Evolutionary conservation across 495 filamentous ascomycete species (phyloP).

Genomic region (Aspergillus sparsus): DNA sequence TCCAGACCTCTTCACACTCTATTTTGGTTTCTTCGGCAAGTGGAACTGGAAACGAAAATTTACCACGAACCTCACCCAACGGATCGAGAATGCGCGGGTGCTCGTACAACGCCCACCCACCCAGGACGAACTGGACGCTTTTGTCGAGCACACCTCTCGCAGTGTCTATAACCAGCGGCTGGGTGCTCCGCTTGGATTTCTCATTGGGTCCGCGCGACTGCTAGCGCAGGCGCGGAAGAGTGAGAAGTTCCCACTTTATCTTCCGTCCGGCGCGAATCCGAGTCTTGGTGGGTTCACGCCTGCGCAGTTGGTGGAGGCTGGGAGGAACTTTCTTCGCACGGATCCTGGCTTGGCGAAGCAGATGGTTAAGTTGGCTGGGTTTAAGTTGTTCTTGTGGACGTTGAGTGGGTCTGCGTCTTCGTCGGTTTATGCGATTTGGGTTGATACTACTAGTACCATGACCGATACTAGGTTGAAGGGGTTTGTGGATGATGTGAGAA

Average conservation of each 20-base stretch:
- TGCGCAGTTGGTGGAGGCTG: constrained; percentile 4
- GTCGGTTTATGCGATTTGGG: constrained; percentile 12
- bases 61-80: constrained; percentile 10
- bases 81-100: constrained; percentile 25
- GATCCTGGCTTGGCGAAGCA: constrained; percentile 6
- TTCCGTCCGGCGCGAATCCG: neutral
- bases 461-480: constrained; percentile 33
- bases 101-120: constrained; percentile 31
- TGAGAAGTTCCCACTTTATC: constrained; percentile 15
- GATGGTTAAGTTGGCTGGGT: constrained; percentile 4
- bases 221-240: constrained; percentile 16
- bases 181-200: constrained; percentile 25
- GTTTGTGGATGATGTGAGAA: constrained; percentile 25
- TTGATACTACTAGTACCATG: constrained; percentile 20
- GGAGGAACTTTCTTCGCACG: neutral
- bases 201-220: constrained; percentile 14
- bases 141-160: constrained; percentile 27
- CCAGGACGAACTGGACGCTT: constrained; percentile 42
- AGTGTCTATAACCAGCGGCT: constrained; percentile 26
- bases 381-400: constrained; percentile 29
- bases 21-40: constrained; percentile 33
- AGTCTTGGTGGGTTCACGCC: neutral
- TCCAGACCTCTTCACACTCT: constrained; percentile 33
- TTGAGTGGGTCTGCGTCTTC: constrained; percentile 15
- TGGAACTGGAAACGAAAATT: constrained; percentile 25